Percentiles rank a stretch among this genome's conserved stretches.
These are phyloP conservation scores for Musa acuminata DNA, from an alignment of 176 grass and related monocot genomes.

Conservation along the genomic window DNA sequence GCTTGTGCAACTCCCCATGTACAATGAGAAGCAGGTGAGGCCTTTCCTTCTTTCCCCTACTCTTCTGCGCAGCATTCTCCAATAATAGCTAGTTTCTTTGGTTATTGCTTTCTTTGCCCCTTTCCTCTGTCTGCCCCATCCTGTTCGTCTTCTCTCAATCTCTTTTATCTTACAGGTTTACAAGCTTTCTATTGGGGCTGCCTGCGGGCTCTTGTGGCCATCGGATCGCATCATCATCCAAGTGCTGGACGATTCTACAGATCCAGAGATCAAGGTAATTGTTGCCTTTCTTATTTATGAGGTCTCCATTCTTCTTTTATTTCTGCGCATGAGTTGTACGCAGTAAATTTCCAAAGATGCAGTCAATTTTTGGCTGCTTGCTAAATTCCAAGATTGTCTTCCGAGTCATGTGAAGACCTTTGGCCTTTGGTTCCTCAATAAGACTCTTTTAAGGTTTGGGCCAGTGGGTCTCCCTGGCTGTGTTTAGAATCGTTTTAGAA, in stretches of 20 bases:
- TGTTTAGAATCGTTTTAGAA: neutral
- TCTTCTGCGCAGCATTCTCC: neutral
- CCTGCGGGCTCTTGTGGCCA: constrained; percentile 70
- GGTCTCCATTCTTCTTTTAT: neutral
- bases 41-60: neutral
- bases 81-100: neutral
- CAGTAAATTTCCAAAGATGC: neutral
- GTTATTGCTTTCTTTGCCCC: too few species aligned
- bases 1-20: constrained; percentile 84
- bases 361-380: neutral
- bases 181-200: constrained; percentile 74
- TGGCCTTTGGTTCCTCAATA: neutral
- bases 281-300: neutral
- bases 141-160: too few species aligned
- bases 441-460: neutral
- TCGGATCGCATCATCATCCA: constrained; percentile 66
- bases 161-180: constrained; percentile 39
- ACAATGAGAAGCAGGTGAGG: constrained; percentile 32
- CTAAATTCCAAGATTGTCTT: neutral
- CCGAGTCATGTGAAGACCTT: neutral
- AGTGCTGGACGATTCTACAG: constrained; percentile 84
- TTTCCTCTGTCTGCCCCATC: too few species aligned
- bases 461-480: neutral
- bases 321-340: neutral
- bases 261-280: constrained; percentile 67